phyloP scores from a whole-genome alignment of 768 basidiomycete genomes.

The Phlebiopsis flavidoalba region DNA sequence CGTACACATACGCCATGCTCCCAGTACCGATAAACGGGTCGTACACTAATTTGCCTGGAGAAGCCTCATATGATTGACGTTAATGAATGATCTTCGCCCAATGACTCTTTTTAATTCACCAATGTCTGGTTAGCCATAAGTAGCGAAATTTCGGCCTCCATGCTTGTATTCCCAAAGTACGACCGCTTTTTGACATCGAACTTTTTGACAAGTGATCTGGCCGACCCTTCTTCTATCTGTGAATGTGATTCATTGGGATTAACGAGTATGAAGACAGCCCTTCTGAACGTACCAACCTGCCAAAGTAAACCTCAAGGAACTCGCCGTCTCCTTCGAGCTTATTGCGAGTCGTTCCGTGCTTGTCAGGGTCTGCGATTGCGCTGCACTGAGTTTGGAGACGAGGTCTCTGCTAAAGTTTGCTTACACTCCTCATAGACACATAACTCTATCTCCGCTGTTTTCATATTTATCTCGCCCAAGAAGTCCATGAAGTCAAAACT shows the following conservation, averaged over 20 bases:
- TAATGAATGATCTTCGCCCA: background rate
- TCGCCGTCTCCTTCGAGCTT: constrained; percentile 59
- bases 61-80: constrained; percentile 44
- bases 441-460: constrained; percentile 65
- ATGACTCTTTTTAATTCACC: constrained; percentile 34
- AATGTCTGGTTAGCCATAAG: constrained; percentile 96
- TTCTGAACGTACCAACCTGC: constrained; percentile 68
- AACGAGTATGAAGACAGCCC: background rate
- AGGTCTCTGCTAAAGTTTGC: constrained; percentile 18
- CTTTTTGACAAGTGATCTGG: constrained; percentile 58
- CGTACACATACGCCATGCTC: constrained; percentile 78
- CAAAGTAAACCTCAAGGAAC: constrained; percentile 73
- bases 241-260: background rate
- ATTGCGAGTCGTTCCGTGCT: constrained; percentile 38
- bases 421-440: constrained; percentile 86
- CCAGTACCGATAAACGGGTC: constrained; percentile 96
- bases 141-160: constrained; percentile 94
- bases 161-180: constrained; percentile 95
- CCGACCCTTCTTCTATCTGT: constrained; percentile 59
- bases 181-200: constrained; percentile 88
- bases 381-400: constrained; percentile 14
- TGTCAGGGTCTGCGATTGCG: constrained; percentile 39
- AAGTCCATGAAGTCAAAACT: constrained; percentile 84
- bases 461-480: constrained; percentile 77
- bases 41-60: constrained; percentile 86